Base-by-base conservation (phyloP, 495 filamentous ascomycete genomes). In the Xylaria curta region DNA sequence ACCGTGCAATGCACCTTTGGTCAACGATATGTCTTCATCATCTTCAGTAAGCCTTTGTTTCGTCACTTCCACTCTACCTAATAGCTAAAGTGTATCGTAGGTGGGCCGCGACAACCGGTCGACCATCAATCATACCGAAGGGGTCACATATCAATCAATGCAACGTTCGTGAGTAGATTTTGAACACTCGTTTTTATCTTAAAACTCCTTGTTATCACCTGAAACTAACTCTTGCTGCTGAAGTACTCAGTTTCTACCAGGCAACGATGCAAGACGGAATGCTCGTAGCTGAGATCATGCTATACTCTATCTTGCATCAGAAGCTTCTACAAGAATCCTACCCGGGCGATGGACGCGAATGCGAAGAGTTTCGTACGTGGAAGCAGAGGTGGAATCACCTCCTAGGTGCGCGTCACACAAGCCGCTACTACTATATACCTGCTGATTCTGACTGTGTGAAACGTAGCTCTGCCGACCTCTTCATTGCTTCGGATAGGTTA, bases 181-280 rank as follows among this genome's bases (percentile, higher is more conserved):
- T 19, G 10, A 17, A 24, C 9, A 6, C 47, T 33, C 21, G 19
- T 1, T 12, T 15, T 33, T 53, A 8, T 47, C 47, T 9, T 13
- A 17, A 31, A 26, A 31, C 21, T 10, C 2, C 47, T 7, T 42
- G 8, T 4, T n/a, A 13, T 24, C 31, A 1, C 19, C 28, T 33
- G 1, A 8, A 15, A 36, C 46, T 61, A 13, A 71, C 33, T 2
- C 24, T 58, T 66, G 28, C 38, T 36, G 10, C 6, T 36, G 2
- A 33, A 71, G 69, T 78, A 21, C 76, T 77, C 21, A 78, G 75
- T 63, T 78, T 78, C 68, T 78, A 78, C 65, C 73, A 75, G 46
- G 76, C 76, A 24, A 78, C 76, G 1, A 77, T 78, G 75, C 76
- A 78, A 38, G 76, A 78, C 47, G 76, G 76, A 42, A 78, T 78